Evolutionary conservation across 257 asterid genomes (phyloP), one percentile per base, ranked within the genome.

Genomic region (Nicotiana attenuata): DNA sequence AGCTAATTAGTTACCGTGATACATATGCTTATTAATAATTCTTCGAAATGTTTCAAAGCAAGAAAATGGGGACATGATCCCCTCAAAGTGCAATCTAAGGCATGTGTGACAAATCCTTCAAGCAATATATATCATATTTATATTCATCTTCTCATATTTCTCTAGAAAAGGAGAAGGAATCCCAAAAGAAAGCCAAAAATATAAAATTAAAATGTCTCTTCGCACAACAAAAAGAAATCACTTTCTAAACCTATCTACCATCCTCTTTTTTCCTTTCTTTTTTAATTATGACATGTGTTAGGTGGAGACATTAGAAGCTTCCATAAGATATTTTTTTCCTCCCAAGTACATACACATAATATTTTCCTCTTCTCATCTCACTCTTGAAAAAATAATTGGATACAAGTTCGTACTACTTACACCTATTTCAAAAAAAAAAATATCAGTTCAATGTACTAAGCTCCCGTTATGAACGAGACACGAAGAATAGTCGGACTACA

Each of bases 251-350:
- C 59, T 60, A 38, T 45, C 38, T 78, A 78, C 82, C 69, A 29
- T 45, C 82, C 73, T 8, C 26, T 67, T 68, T 78, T 77, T 68
- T 65, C 13, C 5, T 50, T 84, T 66, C 85, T 61, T 76, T 60
- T 84, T 14, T 8, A 68, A 8, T 84, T 86, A 83, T 81, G 84
- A 85, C 86, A 84, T 82, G 94, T 69, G 95, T 90, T 93, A 92
- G 97, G 97, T 92, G 84, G 88, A 89, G 80, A 88, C 89, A 83
- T 65, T 90, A 89, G 94, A 91, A 93, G 89, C 89, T 92, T 92
- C 97, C 92, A 85, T 78, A 4, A 64, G 84, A 84, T 86, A 77
- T 82, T 85, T 83, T 15, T 31, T 13, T 50, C 82, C 45, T 35
- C 14, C 15, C 73, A 35, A 45, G 14, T 47, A 47, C 61, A 15